Evolutionary conservation across 495 filamentous ascomycete genomes (phyloP), one percentile per base, ranked within the genome.

Genomic region (Penicillium antarcticum): DNA sequence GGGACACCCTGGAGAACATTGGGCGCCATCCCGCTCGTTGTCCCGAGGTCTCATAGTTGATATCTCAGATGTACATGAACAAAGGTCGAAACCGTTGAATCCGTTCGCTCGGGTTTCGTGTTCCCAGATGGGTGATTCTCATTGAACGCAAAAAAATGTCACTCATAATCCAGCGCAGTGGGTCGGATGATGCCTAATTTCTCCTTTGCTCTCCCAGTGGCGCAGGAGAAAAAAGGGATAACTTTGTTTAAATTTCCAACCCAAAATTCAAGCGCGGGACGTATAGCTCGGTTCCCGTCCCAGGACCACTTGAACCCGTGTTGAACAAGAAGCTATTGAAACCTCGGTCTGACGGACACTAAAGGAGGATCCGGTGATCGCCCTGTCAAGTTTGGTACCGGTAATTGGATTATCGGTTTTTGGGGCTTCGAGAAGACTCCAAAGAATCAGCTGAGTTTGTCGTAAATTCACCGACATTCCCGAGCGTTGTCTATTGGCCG

Each of bases 391-490:
- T 4, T 5, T n/a, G 19, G 31, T 34, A 34, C 16, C n/a, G 19
- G 43, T 34, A 35, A 29, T 26, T 16, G 24, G 26, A 18, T 36
- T 16, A 12, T 36, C 35, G 36, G 43, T 58, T 53, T 53, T 52
- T 55, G 45, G 56, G 44, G 56, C 60, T 57, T 64, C 58, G 37
- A 42, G 56, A 58, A 64, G 41, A 46, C 45, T 32, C 42, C 48
- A 49, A 42, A 52, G 34, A 42, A 54, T 62, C 61, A 62, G 56
- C 56, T 65, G 62, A 57, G 51, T 59, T 54, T 55, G 53, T 53
- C 55, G 59, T 32, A 49, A 63, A 61, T 63, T 63, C 62, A 66
- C 62, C 62, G 60, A 66, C 60, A 66, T 45, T 66, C 45, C 39
- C 51, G 56, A 52, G 19, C 36, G 48, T 43, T 44, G 48, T 37